Conservation (phyloP, 2,329 filamentous ascomycete genomes). For the Myriosclerotinia scirpicola region DNA sequence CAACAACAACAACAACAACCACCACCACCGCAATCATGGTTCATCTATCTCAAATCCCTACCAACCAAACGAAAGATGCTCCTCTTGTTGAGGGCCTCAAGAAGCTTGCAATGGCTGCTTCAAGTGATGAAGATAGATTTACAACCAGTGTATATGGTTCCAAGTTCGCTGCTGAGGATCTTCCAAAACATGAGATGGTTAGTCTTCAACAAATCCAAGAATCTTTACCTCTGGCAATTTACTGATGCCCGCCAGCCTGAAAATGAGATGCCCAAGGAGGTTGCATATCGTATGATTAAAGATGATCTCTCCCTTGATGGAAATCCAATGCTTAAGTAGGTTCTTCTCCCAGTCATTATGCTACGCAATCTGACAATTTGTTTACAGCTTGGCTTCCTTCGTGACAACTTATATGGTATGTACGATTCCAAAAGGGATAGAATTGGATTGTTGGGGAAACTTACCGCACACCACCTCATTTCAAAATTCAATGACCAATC, state of each 20-base stretch:
- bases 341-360: conserved; percentile 21
- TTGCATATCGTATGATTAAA: conserved; percentile 97
- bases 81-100: conserved; percentile 46
- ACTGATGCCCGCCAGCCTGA: conserved; percentile 56
- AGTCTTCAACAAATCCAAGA: too few relatives aligned
- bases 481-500: too few relatives aligned
- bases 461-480: too few relatives aligned
- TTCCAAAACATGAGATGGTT: conserved; percentile 75
- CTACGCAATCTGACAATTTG: conserved; percentile 11
- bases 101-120: conserved; percentile 46
- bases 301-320: conserved; percentile 90
- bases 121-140: conserved; percentile 31
- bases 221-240: too few relatives aligned
- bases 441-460: too few relatives aligned
- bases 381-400: conserved; percentile 76
- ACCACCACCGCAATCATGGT: conserved; percentile 45
- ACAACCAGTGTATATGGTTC: conserved; percentile 72
- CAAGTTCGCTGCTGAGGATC: conserved; percentile 74
- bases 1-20: neutral
- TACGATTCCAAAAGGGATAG: neutral
- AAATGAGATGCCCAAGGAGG: conserved; percentile 81
- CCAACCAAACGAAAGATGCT: conserved; percentile 27
- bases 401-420: conserved; percentile 93
- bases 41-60: conserved; percentile 48
- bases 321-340: conserved; percentile 81